Base-by-base conservation (phyloP, 1,139 yeast genomes). In the Saccharomyces hybrid region DNA sequence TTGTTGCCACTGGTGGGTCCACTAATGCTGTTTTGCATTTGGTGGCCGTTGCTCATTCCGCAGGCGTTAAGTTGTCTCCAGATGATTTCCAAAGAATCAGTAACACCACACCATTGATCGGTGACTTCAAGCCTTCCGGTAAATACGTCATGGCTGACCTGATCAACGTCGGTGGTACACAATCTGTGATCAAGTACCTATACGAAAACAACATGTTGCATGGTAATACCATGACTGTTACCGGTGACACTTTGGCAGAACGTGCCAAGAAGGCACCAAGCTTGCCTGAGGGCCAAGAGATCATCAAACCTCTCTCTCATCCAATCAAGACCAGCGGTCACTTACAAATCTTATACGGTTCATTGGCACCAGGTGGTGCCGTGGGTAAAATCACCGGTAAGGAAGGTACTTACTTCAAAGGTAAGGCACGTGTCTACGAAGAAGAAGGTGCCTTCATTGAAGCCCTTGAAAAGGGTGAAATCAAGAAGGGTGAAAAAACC, bases 361-460 rank as follows among this genome's bases (percentile, higher is more conserved):
- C 95, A 50, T 80, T 93, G 64, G 99, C 99, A 28, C 99, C 99
- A 64, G 97, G 95, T 57, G 96, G 97, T 65, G 81, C 98, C 41
- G 98, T 93, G 57, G 99, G 96, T 66, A 93, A 93, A 77, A 93
- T 93, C 70, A 93, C 99, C 54, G 99, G 99, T 74, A 93, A 93
- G 76, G 99, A 93, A 77, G 99, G 99, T 66, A 88, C 97, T 55
- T 86, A 85, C 69, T 93, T 93, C 80, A 86, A 87, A 75, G 99
- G 99, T 71, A 78, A 74, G 56, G 97, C 99, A 48, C 82, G 86
- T 70, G 97, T 89, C 52, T 93, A 82, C 65, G 95, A 93, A 67
- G 87, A 85, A 59, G 99, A 93, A 76, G 86, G 78, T 58, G 82
- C 78, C 48, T 91, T 93, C 73, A 89, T 90, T 64, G 75, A 76